Evolutionary conservation across 495 filamentous ascomycete genomes (phyloP), one percentile per base, ranked within the genome.

Genomic region (Penicillium malachiteum): DNA sequence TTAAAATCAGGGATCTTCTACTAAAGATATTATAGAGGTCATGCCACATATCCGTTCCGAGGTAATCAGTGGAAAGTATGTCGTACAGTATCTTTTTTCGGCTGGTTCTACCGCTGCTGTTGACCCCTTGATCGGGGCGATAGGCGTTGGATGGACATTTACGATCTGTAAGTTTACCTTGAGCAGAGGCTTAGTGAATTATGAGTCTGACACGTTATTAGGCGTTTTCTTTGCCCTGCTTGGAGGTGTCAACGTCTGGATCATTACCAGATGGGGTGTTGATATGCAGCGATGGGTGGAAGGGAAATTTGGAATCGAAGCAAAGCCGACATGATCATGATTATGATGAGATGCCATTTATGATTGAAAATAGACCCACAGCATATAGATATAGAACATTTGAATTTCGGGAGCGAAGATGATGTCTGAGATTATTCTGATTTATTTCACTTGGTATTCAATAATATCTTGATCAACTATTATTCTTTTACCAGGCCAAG

Each of bases 41-140:
- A 65, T 73, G 44, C 74, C 74, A 1, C 71, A 72, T 7, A 67
- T 79, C 14, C 79, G 82, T 7, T 79, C 81, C 0, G 87, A 90
- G 65, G 87, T 91, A 6, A 84, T 89, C 57, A 81, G 84, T 8
- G 87, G 85, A 1, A 91, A 90, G 63, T 91, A 89, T 63, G 79
- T 87, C 56, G 73, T 88, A 18, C 80, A 87, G 47, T 90, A 90
- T 69, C 66, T 87, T 3, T 87, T 89, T 57, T 86, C 82, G 4
- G 88, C 87, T 4, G 71, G 76, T 33, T 84, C 80, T 11, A 84
- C 81, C 34, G 87, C 85, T 1, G 75, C 81, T 7, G 84, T 87
- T 54, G 73, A 88, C 49, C 87, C 87, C 11, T 70, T 86, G 16
- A 81, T 90, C 41, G 64, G 83, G 48, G 73, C 63, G 37, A 88